Conservation (phyloP, 225 moss, liverwort and hornwort species). For the Thuidium tamariscinum region DNA sequence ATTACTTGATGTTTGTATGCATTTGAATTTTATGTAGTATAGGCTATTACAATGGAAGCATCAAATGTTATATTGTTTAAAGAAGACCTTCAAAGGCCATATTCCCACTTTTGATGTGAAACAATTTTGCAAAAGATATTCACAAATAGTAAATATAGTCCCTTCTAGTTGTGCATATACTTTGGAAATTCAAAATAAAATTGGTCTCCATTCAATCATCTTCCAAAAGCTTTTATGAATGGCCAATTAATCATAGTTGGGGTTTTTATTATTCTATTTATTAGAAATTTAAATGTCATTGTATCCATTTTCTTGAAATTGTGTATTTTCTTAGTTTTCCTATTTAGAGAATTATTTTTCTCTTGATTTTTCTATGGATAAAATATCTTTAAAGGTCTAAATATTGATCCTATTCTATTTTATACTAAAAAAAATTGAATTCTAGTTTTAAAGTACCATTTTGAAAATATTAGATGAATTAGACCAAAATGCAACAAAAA, state of each 20-base stretch:
- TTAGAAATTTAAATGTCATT: no score
- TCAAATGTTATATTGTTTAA: not conserved
- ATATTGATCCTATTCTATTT: no score
- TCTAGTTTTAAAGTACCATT: not conserved
- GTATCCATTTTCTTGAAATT: not conserved
- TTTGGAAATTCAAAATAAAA: not conserved
- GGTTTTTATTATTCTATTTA: no score
- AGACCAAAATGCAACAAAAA: not conserved
- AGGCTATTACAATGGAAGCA: rapidly evolving
- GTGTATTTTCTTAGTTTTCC: not conserved
- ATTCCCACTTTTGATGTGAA: not conserved
- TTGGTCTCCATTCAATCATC: no score
- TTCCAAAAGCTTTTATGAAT: no score
- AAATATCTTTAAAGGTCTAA: no score
- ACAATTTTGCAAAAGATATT: not conserved
- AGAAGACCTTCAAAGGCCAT: not conserved
- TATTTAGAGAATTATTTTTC: no score
- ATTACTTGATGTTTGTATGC: not conserved
- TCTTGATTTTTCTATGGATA: no score
- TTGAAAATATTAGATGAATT: not conserved
- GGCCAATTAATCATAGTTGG: no score
- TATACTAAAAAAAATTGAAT: not conserved
- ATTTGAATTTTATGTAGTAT: rapidly evolving
- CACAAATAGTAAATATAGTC: not conserved
- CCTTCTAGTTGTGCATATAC: rapidly evolving